Percentiles rank a stretch among this genome's conserved stretches.
Evolutionary conservation across 2,329 filamentous ascomycete genomes (phyloP).

Genomic region (Trichoderma endophyticum): DNA sequence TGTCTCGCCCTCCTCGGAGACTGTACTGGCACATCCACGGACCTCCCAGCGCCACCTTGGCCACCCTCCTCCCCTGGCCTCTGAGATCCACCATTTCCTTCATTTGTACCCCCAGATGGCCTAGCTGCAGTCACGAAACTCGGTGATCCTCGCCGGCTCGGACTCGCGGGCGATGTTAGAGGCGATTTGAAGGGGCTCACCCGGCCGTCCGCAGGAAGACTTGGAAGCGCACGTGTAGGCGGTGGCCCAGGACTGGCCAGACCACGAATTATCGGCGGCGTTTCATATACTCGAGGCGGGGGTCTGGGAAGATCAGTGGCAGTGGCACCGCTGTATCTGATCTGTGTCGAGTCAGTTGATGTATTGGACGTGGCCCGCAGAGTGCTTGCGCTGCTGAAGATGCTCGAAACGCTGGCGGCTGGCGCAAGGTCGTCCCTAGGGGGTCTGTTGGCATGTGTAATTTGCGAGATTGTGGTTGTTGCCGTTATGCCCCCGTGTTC

Average conservation of each 20-base stretch:
- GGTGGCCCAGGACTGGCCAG: conserved; percentile 42
- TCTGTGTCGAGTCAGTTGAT: not conserved
- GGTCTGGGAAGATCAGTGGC: conserved; percentile 3
- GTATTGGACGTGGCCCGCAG: not conserved
- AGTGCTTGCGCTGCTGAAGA: not conserved
- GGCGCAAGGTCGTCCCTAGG: not conserved
- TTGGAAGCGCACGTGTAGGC: conserved; percentile 43
- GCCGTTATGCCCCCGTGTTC: not conserved
- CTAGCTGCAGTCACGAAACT: not conserved
- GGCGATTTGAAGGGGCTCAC: conserved; percentile 21
- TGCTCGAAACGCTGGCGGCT: not conserved
- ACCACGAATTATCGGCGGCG: conserved; percentile 20
- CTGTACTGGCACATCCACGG: not conserved
- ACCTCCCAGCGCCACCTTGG: not conserved
- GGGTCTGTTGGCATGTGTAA: not conserved
- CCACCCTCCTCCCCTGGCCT: not conserved
- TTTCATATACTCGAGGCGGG: conserved; percentile 15
- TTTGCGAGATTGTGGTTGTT: not conserved
- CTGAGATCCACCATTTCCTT: not conserved
- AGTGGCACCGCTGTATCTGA: not conserved
- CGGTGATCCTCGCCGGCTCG: not conserved
- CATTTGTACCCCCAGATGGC: not conserved
- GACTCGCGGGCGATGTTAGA: not conserved
- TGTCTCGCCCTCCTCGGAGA: conserved; percentile 17
- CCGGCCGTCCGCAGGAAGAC: conserved; percentile 22